Conservation (phyloP, 352 stramenopile genomes). For the Phytophthora constricta region DNA sequence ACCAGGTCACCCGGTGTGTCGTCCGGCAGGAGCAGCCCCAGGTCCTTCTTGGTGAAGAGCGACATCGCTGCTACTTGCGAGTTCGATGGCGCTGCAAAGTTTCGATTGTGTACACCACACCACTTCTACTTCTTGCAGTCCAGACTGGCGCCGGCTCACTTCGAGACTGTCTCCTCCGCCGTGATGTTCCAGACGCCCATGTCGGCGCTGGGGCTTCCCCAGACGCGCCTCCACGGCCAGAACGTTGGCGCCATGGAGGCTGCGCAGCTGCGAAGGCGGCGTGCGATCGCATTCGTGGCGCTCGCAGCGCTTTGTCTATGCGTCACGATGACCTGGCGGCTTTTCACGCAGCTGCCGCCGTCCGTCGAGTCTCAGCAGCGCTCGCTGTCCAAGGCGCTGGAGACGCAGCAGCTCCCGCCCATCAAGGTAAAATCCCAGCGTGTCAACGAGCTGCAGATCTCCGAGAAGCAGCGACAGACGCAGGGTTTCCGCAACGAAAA, state of each 20-base stretch:
- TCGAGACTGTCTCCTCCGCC: neutral
- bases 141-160: too few relatives aligned
- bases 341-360: conserved; percentile 41
- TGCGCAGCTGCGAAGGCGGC: conserved; percentile 20
- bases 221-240: conserved; percentile 36
- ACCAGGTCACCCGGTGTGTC: conserved; percentile 79
- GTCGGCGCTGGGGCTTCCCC: conserved; percentile 59
- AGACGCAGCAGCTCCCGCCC: conserved; percentile 25
- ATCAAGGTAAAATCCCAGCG: conserved; percentile 24
- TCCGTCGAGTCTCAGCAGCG: conserved; percentile 35
- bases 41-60: conserved; percentile 90
- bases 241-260: conserved; percentile 25
- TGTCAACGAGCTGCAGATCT: conserved; percentile 21
- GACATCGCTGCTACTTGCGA: conserved; percentile 68
- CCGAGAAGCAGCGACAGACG: conserved; percentile 8
- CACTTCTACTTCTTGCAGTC: neutral
- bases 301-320: conserved; percentile 44
- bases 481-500: conserved; percentile 74
- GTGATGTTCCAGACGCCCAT: conserved; percentile 65
- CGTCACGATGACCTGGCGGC: conserved; percentile 49
- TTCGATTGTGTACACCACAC: too few relatives aligned
- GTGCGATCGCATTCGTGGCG: conserved; percentile 25
- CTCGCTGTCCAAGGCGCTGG: conserved; percentile 31
- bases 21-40: conserved; percentile 82
- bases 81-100: too few relatives aligned